Evolutionary conservation across 208 protist species (phyloP), one percentile per base, ranked within the genome.

Genomic region (Trypanosoma mega): DNA sequence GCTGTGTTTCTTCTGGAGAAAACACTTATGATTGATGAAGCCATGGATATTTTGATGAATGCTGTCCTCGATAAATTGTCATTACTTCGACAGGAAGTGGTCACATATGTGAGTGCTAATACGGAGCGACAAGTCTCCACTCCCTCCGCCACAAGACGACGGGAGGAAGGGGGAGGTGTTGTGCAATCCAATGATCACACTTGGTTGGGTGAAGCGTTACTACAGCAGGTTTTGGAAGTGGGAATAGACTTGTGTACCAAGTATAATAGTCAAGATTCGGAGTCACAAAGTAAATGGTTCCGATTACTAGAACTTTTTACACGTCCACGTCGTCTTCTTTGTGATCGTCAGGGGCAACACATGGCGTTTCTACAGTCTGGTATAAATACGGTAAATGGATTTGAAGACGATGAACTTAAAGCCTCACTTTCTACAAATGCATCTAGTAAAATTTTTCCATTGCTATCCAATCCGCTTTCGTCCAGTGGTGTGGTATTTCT

Each of bases 1-100:
- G 45, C 75, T 16, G 74, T 90, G 9, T 91, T 79, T 62, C 73
- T 94, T 27, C 71, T 86, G 12, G 70, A 82, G 56, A 82, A 83
- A 31, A 68, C 75, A 18, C 63, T 72, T 36, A 70, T 73, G 72
- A 72, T 86, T 3, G 63, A 82, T 7, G 82, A 91, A 27, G 87
- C 87, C 6, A 72, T 90, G 68, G 33, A 55, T 24, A 69, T 83
- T 18, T 63, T 90, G 37, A 26, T 72, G 24, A 39, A 45, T n/a
- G 41, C 60, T 41, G 45, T 79, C 18, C 16, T 31, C 9, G 50
- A 67, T 16, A 62, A 63, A 45, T 34, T 75, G 24, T 52, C 27
- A 8, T 6, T 21, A 12, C 20, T 66, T 20, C 47, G 54, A 20
- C n/a, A 43, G 18, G 57, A 64, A 20, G 50, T 64, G 2, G 14